Percentiles rank a stretch among this genome's conserved stretches.
Evolutionary conservation across 768 basidiomycete species (phyloP).

Genomic region (Brasilioporus rufonigricans): DNA sequence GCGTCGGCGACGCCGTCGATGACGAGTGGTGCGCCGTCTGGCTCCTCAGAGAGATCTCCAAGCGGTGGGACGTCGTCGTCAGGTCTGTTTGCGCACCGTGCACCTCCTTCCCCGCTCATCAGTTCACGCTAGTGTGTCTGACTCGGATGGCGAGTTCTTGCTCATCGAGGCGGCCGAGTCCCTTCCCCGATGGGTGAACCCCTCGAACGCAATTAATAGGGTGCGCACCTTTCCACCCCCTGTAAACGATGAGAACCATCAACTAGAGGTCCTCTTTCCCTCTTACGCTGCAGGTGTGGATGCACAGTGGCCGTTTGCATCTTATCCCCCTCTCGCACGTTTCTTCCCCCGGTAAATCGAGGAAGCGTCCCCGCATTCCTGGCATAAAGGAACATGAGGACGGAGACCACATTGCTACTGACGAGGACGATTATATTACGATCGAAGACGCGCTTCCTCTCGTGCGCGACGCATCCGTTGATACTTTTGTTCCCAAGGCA

Average conservation of each 20-base stretch:
- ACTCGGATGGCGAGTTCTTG: constrained; percentile 94
- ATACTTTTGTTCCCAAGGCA: constrained; percentile 57
- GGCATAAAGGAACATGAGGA: constrained; percentile 48
- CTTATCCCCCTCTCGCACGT: constrained; percentile 78
- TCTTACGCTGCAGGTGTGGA: constrained; percentile 77
- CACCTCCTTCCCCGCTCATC: constrained; percentile 1
- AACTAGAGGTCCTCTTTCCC: constrained; percentile 27
- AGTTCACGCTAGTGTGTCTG: constrained; percentile 45
- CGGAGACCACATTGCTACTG: constrained; percentile 40
- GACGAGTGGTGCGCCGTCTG: constrained; percentile 97
- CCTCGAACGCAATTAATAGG: constrained; percentile 88
- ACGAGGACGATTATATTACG: constrained; percentile 51
- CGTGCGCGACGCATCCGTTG: constrained; percentile 49
- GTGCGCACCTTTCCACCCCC: constrained; percentile 50
- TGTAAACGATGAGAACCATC: constrained; percentile 31
- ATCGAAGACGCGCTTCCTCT: constrained; percentile 61
- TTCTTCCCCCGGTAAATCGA: constrained; percentile 62
- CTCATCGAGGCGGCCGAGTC: constrained; percentile 94
- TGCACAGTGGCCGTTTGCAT: constrained; percentile 78
- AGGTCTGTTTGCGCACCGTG: constrained; percentile 49
- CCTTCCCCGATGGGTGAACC: constrained; percentile 88
- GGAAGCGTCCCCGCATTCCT: constrained; percentile 43
- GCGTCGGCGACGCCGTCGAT: constrained; percentile 95
- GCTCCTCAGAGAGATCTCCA: constrained; percentile 75
- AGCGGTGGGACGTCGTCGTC: constrained; percentile 76